Base-by-base conservation (phyloP, 169 alveolate species). In the Plasmodium billcollinsi region DNA sequence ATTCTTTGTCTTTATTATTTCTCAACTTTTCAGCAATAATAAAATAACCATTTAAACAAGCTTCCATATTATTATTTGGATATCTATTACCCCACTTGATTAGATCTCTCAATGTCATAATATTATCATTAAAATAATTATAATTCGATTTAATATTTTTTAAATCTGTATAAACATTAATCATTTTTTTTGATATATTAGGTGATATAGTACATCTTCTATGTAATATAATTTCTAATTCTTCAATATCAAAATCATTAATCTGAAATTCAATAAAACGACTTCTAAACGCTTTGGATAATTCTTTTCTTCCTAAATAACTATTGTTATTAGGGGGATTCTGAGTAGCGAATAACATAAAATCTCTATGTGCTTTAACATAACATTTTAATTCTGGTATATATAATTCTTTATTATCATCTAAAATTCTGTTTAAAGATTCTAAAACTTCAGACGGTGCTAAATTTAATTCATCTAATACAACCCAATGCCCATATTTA, bases 361-460 rank as follows among this genome's bases (percentile, higher is more conserved):
- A 99, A 88, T 98, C 99, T 54, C 95, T 96, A 88, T 99, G 99
- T 0, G 99, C 99, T 92, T 97, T 98, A 24, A 99, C 96, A 6
- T 95, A 95, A 33, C 96, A 96, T 76, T 98, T 96, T 6, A 99
- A 98, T 93, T 99, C 99, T 2, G 99, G 98, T 47, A 99, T 94
- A 90, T 97, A 97, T 47, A 99, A 88, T 92, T 99, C 99, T 56
- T 99, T 95, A 93, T 99, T 99, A 93, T 98, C 99, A 94, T 99
- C 99, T 62, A 99, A 94, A 52, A 99, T 96, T 89, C 99, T 97
- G 88, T 99, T 99, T 73, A 99, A 92, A 24, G 99, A 98, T 92
- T 99, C 99, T 47, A 99, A 92, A 9, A 98, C 98, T 88, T 98
- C 99, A 65, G 98, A 95, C 2, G 99, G 99, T 39, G 99, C 99